These are phyloP conservation scores for Ploettnerulaceae sp. DNA, from an alignment of 2,329 filamentous ascomycete genomes.

Conservation along the genomic window DNA sequence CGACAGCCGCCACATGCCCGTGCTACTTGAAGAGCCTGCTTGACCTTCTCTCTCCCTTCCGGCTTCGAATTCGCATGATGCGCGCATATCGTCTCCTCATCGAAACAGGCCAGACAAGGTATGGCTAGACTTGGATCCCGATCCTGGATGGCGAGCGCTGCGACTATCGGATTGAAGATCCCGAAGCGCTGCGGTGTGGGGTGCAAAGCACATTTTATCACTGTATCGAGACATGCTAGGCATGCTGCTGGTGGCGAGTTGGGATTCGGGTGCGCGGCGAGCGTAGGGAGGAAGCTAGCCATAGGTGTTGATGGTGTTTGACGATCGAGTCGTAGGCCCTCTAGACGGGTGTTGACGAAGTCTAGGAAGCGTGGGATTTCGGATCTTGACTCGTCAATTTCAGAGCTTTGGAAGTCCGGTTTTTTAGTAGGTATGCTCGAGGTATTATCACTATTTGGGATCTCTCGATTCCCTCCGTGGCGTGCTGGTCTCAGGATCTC, in stretches of 20 bases:
- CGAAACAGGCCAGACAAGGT: conserved; percentile 3
- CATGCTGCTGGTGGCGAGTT: neutral
- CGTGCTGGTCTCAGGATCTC: neutral
- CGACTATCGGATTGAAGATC: neutral
- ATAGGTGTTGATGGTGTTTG: neutral
- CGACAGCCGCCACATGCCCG: conserved; percentile 1
- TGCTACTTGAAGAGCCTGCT: neutral
- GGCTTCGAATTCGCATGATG: neutral
- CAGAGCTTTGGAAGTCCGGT: neutral
- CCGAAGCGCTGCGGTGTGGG: neutral
- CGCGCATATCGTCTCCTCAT: neutral
- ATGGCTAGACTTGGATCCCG: neutral
- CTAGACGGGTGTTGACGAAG: neutral
- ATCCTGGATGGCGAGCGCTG: neutral
- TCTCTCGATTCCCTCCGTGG: neutral
- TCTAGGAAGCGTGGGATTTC: conserved; percentile 1
- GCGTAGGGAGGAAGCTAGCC: neutral
- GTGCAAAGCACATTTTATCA: neutral
- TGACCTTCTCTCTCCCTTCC: neutral
- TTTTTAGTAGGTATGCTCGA: neutral
- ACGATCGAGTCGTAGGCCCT: neutral
- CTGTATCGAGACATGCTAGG: conserved; percentile 2
- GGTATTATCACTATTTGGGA: neutral
- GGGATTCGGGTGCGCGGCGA: neutral
- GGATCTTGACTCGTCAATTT: neutral